Percentiles rank a stretch among this genome's conserved stretches.
Evolutionary conservation across 495 filamentous ascomycete genomes (phyloP).

Genomic region (Corynascus novoguineensis): DNA sequence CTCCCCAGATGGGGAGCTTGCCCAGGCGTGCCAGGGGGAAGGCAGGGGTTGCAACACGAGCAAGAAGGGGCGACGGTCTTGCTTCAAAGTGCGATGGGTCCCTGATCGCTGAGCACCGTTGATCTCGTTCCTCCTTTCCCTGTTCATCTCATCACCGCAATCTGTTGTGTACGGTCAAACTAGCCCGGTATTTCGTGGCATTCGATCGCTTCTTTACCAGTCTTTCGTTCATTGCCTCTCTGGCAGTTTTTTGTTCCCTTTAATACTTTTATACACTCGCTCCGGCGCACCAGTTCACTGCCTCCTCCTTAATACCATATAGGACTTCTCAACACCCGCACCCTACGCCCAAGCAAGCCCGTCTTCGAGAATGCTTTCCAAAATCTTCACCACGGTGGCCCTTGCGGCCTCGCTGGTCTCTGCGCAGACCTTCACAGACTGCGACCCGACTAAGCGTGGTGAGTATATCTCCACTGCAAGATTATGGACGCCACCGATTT

Average conservation of each 20-base stretch:
- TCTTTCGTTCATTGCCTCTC: slow-evolving; percentile 16
- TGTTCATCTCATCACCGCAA: slow-evolving; percentile 8
- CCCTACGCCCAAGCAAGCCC: neutral
- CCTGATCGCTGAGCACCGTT: neutral
- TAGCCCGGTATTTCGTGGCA: slow-evolving; percentile 9
- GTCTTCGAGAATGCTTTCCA: slow-evolving; percentile 35
- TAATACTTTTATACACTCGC: slow-evolving; percentile 12
- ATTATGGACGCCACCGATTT: neutral
- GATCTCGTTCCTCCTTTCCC: slow-evolving; percentile 3
- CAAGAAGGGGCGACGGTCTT: slow-evolving; percentile 8
- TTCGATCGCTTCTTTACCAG: slow-evolving; percentile 16
- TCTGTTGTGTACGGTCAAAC: neutral
- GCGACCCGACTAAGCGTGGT: slow-evolving; percentile 68
- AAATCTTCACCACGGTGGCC: slow-evolving; percentile 38
- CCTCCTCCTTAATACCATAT: neutral
- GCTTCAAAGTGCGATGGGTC: slow-evolving; percentile 14
- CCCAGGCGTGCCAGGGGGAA: neutral
- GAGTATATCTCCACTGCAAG: slow-evolving; percentile 27
- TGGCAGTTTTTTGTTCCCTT: neutral
- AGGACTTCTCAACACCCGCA: neutral
- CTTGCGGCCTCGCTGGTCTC: slow-evolving; percentile 44
- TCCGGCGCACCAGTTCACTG: slow-evolving; percentile 3
- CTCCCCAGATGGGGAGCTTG: slow-evolving; percentile 3
- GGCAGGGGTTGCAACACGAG: slow-evolving; percentile 12
- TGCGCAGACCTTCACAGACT: slow-evolving; percentile 71